phyloP scores from a whole-genome alignment of 148 eudicot species.

The Rhododendron griersonianum region DNA sequence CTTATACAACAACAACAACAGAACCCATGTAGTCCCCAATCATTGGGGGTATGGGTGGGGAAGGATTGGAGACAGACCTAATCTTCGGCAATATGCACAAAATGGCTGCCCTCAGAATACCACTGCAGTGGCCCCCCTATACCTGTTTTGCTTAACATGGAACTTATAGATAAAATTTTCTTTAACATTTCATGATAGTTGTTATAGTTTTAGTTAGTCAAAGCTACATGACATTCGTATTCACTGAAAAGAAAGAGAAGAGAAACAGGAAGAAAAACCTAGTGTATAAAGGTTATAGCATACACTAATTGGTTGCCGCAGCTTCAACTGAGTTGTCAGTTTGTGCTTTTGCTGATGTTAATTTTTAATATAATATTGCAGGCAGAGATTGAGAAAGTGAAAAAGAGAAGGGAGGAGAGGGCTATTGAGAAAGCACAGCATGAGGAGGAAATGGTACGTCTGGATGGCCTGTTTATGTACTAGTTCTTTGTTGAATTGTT shows the following conservation, averaged over 20 bases:
- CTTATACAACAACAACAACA: neutral
- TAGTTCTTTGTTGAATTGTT: neutral
- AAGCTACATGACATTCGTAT: neutral
- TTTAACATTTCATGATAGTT: neutral
- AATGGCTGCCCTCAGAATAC: too few species aligned
- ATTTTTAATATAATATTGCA: conserved; percentile 16
- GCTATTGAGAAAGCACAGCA: conserved; percentile 87
- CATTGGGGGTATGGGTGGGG: too few species aligned
- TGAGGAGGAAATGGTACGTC: conserved; percentile 86
- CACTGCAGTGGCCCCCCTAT: too few species aligned
- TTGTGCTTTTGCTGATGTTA: neutral
- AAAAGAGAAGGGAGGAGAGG: conserved; percentile 91
- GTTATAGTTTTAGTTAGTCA: neutral
- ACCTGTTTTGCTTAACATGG: neutral
- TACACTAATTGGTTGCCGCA: neutral
- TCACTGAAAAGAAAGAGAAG: neutral
- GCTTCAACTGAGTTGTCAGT: neutral
- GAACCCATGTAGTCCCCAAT: too few species aligned
- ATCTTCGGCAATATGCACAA: too few species aligned
- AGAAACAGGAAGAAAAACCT: neutral
- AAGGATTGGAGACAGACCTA: too few species aligned
- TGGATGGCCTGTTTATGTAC: conserved; percentile 4
- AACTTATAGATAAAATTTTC: neutral
- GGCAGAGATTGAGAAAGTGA: conserved; percentile 94
- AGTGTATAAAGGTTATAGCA: neutral